These are phyloP conservation scores for Cryphonectria parasitica DNA, from an alignment of 2,329 filamentous ascomycete species.

Conservation along the genomic window DNA sequence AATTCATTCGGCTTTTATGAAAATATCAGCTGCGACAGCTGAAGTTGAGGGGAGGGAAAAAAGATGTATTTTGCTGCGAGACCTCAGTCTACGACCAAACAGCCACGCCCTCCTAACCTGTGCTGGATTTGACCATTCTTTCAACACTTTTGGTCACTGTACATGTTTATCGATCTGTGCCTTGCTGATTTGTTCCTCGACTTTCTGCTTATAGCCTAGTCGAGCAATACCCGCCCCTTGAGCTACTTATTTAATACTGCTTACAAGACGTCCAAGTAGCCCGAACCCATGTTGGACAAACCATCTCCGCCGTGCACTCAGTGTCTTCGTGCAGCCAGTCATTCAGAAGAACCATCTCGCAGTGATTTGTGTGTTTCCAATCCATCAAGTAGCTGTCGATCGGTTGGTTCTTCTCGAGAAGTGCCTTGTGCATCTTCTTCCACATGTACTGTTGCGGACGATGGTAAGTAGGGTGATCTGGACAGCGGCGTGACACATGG, in stretches of 20 bases:
- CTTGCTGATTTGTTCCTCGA: too few species aligned
- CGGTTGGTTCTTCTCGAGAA: slow-evolving; percentile 22
- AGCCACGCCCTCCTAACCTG: too few species aligned
- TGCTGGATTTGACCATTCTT: too few species aligned
- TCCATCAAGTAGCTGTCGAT: slow-evolving; percentile 30
- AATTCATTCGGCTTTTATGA: too few species aligned
- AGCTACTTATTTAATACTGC: background rate
- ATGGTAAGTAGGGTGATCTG: background rate
- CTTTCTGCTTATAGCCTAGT: background rate
- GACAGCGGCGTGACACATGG: background rate
- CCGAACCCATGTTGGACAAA: slow-evolving; percentile 29
- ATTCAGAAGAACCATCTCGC: slow-evolving; percentile 27
- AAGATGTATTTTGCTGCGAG: too few species aligned
- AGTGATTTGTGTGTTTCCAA: slow-evolving; percentile 28
- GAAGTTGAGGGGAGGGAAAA: too few species aligned
- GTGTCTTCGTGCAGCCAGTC: slow-evolving; percentile 27
- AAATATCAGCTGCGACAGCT: too few species aligned
- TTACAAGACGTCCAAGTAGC: slow-evolving; percentile 27
- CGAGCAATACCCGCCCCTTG: background rate
- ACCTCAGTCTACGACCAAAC: too few species aligned
- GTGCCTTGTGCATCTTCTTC: slow-evolving; percentile 31
- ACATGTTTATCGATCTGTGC: too few species aligned
- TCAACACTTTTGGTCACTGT: too few species aligned
- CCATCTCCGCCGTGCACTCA: slow-evolving; percentile 26
- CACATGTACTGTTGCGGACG: slow-evolving; percentile 26